A percentile compares a stretch with the other conserved stretches of the same genome.
phyloP scores from a whole-genome alignment of 1,284 basidiomycete genomes.

The Trichosporon faecale region DNA sequence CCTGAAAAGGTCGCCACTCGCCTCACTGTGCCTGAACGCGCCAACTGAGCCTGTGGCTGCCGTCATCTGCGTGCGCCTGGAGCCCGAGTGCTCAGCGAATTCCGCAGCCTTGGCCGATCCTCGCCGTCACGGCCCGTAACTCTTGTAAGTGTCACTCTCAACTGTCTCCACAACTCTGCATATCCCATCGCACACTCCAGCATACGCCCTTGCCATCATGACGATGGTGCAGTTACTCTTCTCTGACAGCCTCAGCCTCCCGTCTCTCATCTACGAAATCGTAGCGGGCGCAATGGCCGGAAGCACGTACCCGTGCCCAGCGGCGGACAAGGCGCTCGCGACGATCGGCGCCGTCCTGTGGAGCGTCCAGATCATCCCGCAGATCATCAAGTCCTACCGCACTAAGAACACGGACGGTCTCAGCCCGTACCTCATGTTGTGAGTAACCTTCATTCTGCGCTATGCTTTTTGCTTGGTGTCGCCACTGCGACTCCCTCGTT shows the following conservation, averaged over 20 bases:
- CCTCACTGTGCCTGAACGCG: not conserved
- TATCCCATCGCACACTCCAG: not conserved
- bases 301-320: constrained; percentile 15
- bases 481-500: too few species aligned
- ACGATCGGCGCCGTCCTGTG: constrained; percentile 77
- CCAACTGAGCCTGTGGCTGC: not conserved
- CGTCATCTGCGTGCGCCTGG: too few species aligned
- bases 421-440: constrained; percentile 66
- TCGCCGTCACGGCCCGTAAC: not conserved
- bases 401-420: constrained; percentile 69
- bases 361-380: constrained; percentile 61
- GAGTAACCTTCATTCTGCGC: constrained; percentile 21
- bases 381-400: constrained; percentile 66
- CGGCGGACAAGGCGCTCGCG: constrained; percentile 91
- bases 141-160: not conserved
- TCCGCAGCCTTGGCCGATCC: not conserved
- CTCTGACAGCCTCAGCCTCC: not conserved
- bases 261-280: not conserved
- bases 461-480: not conserved
- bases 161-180: not conserved
- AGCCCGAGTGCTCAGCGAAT: not conserved
- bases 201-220: too few species aligned
- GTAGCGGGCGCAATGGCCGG: not conserved
- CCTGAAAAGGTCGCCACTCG: not conserved
- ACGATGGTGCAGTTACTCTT: not conserved